Evolutionary conservation across 2,329 filamentous ascomycete species (phyloP).

Genomic region (Sporothrix dimorphospora): DNA sequence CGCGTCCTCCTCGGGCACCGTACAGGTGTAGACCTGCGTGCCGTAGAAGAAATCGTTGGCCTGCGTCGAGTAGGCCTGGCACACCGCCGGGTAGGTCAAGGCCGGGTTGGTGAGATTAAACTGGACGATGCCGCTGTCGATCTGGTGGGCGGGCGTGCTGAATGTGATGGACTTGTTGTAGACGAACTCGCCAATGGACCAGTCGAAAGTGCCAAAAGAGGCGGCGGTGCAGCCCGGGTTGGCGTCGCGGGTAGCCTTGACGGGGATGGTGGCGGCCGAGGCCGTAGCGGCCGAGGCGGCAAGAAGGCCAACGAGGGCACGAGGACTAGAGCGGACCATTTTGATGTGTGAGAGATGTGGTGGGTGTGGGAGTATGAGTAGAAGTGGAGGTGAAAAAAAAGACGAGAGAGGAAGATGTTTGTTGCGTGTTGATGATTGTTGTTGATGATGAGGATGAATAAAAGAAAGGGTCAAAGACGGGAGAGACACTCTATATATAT

Average conservation of each 20-base stretch:
- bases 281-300: slow-evolving; percentile 24
- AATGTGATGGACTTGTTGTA: slow-evolving; percentile 55
- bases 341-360: slow-evolving; percentile 10
- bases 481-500: slow-evolving; percentile 12
- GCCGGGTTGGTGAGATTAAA: slow-evolving; percentile 56
- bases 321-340: slow-evolving; percentile 26
- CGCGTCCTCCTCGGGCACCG: slow-evolving; percentile 35
- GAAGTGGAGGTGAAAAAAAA: background rate
- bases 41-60: slow-evolving; percentile 57
- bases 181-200: slow-evolving; percentile 50
- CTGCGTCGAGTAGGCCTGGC: slow-evolving; percentile 48
- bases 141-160: slow-evolving; percentile 56
- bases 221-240: slow-evolving; percentile 40
- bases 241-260: slow-evolving; percentile 5
- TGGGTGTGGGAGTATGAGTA: too few relatives aligned
- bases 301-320: slow-evolving; percentile 17
- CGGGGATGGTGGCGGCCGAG: background rate
- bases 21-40: slow-evolving; percentile 50
- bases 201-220: slow-evolving; percentile 44
- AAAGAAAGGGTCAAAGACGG: slow-evolving; percentile 1
- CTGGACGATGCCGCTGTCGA: slow-evolving; percentile 50
- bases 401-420: background rate
- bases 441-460: background rate
- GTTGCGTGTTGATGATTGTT: background rate
- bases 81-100: slow-evolving; percentile 44